Evolutionary conservation across 202 grass and related monocot species (phyloP), one percentile per base, ranked within the genome.

Genomic region (Eragrostis tef): DNA sequence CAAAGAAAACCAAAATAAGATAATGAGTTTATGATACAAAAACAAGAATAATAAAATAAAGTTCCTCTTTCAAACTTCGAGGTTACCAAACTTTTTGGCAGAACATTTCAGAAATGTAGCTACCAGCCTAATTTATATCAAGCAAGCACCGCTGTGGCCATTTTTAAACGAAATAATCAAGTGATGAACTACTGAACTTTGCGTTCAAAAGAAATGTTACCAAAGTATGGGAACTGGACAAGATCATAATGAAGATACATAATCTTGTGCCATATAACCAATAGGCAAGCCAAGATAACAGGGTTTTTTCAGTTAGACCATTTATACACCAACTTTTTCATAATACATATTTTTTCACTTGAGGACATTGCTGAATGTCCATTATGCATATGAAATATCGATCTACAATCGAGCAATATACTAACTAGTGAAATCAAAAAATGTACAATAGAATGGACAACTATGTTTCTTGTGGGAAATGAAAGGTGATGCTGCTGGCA

Each of bases 1-100:
- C 65, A 77, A 88, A 84, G 16, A 42, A 90, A 92, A 75, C 54
- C 3, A 86, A 69, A 75, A 80, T 48, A 43, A 79, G 46, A 54
- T 53, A 66, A 46, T 21, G 6, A 74, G 58, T 20, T 86, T 80
- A 78, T 66, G 15, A 42, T 66, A 31, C 9, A 24, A 70, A 80
- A 45, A 21, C 14, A n/a, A 19, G n/a, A 67, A 78, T 65, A 11
- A 11, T 31, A 53, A 14, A 14, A 66, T 52, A 27, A 36, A 16
- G 46, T 42, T 67, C 67, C 4, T 20, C 49, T 80, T 39, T 16
- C 24, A 59, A 62, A 77, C 76, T 62, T 14, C 44, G 74, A 16
- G 44, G 10, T 60, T 67, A 25, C 26, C n/a, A 14, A 11, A 82
- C 63, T 68, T 47, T 48, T 58, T 68, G 48, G 48, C 20, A 39